These are phyloP conservation scores for Calonectria honghensis DNA, from an alignment of 2,329 filamentous ascomycete genomes.

Conservation along the genomic window DNA sequence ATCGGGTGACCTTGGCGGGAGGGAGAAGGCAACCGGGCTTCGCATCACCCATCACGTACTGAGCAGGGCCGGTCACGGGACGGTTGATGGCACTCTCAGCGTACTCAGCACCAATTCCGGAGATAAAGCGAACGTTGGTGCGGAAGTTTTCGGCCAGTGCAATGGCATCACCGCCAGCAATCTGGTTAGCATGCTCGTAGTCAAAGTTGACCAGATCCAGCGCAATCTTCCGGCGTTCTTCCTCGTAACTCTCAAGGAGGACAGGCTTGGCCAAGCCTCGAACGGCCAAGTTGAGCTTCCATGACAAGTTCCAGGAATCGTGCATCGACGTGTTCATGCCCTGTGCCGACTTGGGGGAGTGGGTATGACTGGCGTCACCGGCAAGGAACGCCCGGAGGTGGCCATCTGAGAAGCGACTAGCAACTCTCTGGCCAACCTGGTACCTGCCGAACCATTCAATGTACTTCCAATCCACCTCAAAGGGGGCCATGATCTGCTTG, in stretches of 20 bases:
- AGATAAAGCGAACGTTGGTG: slow-evolving; percentile 83
- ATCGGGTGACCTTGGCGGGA: slow-evolving; percentile 83
- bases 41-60: slow-evolving; percentile 68
- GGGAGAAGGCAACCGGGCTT: slow-evolving; percentile 75
- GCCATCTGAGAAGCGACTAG: slow-evolving; percentile 79
- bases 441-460: slow-evolving; percentile 84
- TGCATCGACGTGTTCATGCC: slow-evolving; percentile 78
- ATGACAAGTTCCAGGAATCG: slow-evolving; percentile 77
- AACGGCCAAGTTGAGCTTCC: slow-evolving; percentile 71
- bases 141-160: slow-evolving; percentile 81
- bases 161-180: slow-evolving; percentile 76
- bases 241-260: slow-evolving; percentile 77
- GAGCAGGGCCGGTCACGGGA: slow-evolving; percentile 58
- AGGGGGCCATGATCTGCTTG: slow-evolving; percentile 76
- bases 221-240: slow-evolving; percentile 78
- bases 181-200: slow-evolving; percentile 74
- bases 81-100: slow-evolving; percentile 71
- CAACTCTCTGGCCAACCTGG: slow-evolving; percentile 82
- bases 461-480: slow-evolving; percentile 74
- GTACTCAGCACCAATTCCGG: slow-evolving; percentile 80
- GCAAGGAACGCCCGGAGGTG: slow-evolving; percentile 79
- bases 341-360: slow-evolving; percentile 83
- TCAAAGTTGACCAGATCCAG: slow-evolving; percentile 77
- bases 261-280: slow-evolving; percentile 72
- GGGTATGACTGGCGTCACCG: slow-evolving; percentile 83